Base-by-base conservation (phyloP, 2,329 filamentous ascomycete species). In the Curvularia eragrostidis region DNA sequence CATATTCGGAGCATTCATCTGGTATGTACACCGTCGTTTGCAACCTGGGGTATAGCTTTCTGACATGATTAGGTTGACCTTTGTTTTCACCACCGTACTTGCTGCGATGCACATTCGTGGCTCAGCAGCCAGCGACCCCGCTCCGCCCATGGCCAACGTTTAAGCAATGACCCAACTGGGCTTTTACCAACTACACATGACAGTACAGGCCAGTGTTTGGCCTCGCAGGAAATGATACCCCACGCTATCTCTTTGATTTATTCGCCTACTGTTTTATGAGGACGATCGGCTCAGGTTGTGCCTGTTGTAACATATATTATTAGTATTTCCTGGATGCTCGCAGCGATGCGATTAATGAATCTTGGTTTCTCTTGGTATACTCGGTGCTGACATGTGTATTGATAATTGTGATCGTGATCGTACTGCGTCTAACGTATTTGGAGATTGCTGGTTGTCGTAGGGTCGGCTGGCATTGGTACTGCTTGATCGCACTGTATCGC, bases 1-100 rank as follows among this genome's bases (percentile, higher is more conserved):
- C 32, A 88, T 87, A 0, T 91, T 91, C 69, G 87, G 82, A 3
- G 90, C 88, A 67, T 87, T 91, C 74, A 80, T 87, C 52, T 91
- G 84, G 84, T 83, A 67, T 62, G 80, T 66, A 19, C 5, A 3
- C 13, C n/a, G 3, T 13, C 15, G 19, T 15, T 5, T 3, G 5
- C 19, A 15, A 13, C 7, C 5, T 5, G 21, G 18, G 18, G 15
- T 34, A 43, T 23, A 3, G 12, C 12, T 19, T 48, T 38, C 62
- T 72, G 46, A 74, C 52, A 18, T 19, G 2, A 13, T 5, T 55
- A 85, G 83, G 83, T 65, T 81, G n/a, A 67, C 80, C 5, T 87
- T 86, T 63, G 72, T 79, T 2, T 77, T 76, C 19, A 85, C 84
- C 1, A 82, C 79, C 1, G 75, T 80, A 9, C 71, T 85, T 48